phyloP scores from a whole-genome alignment of 257 asterid species.

The Solanum raphanifolium region DNA sequence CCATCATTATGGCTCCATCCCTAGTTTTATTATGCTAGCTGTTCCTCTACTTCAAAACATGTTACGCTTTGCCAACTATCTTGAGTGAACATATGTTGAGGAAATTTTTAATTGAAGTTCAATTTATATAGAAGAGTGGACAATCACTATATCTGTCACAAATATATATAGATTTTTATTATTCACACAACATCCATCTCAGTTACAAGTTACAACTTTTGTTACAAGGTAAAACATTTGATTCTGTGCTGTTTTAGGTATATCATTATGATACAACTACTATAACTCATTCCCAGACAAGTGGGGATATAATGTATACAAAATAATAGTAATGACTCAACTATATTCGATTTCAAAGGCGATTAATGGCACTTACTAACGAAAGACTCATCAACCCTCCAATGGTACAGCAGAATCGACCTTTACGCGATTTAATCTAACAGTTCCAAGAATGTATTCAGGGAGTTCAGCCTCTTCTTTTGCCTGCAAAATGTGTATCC shows the following conservation, averaged over 20 bases:
- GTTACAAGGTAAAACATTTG: not conserved
- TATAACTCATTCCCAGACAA: not conserved
- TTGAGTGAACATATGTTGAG: not conserved
- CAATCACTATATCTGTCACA: not conserved
- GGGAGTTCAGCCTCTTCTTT: constrained; percentile 87
- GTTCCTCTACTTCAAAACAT: not conserved
- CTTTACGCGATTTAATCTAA: constrained; percentile 61
- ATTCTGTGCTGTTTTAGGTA: not conserved
- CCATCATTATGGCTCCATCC: not conserved
- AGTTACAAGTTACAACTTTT: not conserved
- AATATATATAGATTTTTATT: not conserved
- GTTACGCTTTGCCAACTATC: not conserved
- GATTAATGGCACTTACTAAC: not conserved
- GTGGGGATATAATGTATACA: not conserved
- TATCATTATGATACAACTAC: not conserved
- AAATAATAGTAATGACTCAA: not conserved
- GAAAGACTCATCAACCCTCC: constrained; percentile 27
- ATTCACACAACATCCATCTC: not conserved
- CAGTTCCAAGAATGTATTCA: constrained; percentile 88
- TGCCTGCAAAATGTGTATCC: constrained; percentile 37
- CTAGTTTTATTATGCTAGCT: not conserved
- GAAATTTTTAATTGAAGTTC: not conserved
- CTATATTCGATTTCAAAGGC: not conserved
- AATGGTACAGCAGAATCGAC: constrained; percentile 71
- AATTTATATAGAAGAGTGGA: not conserved